Evolutionary conservation across 2,329 filamentous ascomycete genomes (phyloP), one percentile per base, ranked within the genome.

Genomic region (Arthroderma sp.): DNA sequence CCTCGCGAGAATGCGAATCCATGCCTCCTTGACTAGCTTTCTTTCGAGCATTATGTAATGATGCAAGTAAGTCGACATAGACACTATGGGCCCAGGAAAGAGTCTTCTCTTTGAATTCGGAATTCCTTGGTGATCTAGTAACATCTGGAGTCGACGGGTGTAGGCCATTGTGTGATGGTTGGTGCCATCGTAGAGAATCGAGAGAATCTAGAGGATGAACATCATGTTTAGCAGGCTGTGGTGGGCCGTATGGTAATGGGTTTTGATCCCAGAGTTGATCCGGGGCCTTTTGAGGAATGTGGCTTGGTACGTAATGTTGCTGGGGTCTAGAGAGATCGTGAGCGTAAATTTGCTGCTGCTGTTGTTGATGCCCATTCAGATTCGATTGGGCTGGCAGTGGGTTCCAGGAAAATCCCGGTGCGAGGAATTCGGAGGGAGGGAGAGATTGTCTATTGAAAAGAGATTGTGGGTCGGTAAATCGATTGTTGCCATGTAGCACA

Each of bases 1-100:
- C 66, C 39, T 75, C 74, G 21, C 73, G 71, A 23, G 71, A 72
- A 56, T 74, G 72, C 7, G 67, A 64, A 57, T 77, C 69, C 23
- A 65, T 61, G 57, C 62, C 68, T 59, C 62, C 64, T 60, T 75
- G 83, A 19, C 75, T 60, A 41, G 68, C 72, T 55, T 71, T 71
- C 56, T 72, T 71, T 60, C 71, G 70, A 37, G 73, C 76, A 55
- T 81, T 78, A 60, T 86, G 82, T 5, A 87, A 74, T 61, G 81
- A 82, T 8, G 81, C 73, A 2, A 91, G 73, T 6, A 91, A 77
- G 61, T 88, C 84, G 52, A 86, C 76, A 69, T 91, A 91, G 33
- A 84, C 80, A 62, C 78, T 78, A 67, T 90, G 84, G n/a, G 86
- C 87, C 72, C 83, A 84, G 13, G 79, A 75, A 23, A 90, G 72